Percentiles rank a stretch among this genome's conserved stretches.
Conservation (phyloP, 768 basidiomycete species). For the Termitomyces sp. region DNA sequence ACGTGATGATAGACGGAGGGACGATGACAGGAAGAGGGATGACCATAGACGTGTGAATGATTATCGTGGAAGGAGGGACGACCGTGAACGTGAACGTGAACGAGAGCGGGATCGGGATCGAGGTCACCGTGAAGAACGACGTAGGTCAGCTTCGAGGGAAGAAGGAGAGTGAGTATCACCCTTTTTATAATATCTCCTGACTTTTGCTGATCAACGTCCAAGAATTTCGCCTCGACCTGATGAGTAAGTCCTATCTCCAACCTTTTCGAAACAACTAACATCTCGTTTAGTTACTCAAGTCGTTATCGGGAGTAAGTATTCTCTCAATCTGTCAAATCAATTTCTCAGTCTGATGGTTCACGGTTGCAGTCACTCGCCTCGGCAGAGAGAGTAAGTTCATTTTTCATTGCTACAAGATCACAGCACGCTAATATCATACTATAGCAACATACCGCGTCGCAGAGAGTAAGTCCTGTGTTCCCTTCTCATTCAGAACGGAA, state of each 20-base stretch:
- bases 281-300: constrained; percentile 1
- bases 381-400: constrained; percentile 4
- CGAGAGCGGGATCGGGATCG: constrained; percentile 22
- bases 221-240: constrained; percentile 8
- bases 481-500: background rate
- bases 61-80: constrained; percentile 32
- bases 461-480: constrained; percentile 1
- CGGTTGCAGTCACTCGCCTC: background rate
- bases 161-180: constrained; percentile 89
- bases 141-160: constrained; percentile 43
- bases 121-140: constrained; percentile 23
- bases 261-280: constrained; percentile 7
- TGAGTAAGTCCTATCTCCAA: background rate
- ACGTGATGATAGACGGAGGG: constrained; percentile 30
- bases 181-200: background rate
- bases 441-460: background rate
- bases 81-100: constrained; percentile 25
- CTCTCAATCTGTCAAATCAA: background rate
- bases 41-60: constrained; percentile 31
- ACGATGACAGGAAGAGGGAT: constrained; percentile 31
- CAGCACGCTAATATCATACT: background rate
- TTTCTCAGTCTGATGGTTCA: background rate
- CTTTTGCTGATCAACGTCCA: background rate
- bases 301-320: constrained; percentile 6
- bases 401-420: background rate